Conservation (phyloP, 352 stramenopile genomes). For the Phytophthora fragariaefolia region DNA sequence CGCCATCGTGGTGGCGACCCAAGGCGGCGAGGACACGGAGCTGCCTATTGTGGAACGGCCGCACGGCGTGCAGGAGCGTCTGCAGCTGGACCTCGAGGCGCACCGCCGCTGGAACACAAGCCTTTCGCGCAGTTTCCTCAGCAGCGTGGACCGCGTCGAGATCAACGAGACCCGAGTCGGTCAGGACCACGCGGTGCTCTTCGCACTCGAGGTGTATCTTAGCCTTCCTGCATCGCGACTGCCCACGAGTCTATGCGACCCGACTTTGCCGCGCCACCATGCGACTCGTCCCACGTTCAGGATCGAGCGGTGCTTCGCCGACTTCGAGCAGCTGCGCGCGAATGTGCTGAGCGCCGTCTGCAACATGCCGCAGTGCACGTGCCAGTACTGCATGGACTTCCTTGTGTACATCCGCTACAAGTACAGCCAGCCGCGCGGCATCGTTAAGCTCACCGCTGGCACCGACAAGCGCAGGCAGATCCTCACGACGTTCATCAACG, state of each 20-base stretch:
- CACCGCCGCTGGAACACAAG: constrained; percentile 44
- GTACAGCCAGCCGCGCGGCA: constrained; percentile 38
- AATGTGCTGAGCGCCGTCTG: constrained; percentile 44
- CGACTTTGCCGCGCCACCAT: constrained; percentile 1
- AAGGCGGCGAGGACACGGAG: constrained; percentile 22
- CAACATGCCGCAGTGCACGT: constrained; percentile 43
- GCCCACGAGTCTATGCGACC: constrained; percentile 31
- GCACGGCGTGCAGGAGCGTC: constrained; percentile 28
- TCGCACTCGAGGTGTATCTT: constrained; percentile 51
- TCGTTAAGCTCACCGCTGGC: constrained; percentile 39
- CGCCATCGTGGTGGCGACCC: constrained; percentile 28
- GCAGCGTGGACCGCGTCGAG: constrained; percentile 53
- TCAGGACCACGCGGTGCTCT: constrained; percentile 40
- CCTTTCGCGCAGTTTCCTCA: constrained; percentile 46
- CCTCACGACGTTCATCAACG: constrained; percentile 42
- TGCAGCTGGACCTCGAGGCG: constrained; percentile 43
- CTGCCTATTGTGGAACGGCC: constrained; percentile 21
- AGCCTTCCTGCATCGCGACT: constrained; percentile 40
- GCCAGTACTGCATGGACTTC: constrained; percentile 49
- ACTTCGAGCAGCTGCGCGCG: constrained; percentile 58
- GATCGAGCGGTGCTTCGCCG: constrained; percentile 55
- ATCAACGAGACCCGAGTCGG: constrained; percentile 41
- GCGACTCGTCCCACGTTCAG: constrained; percentile 40
- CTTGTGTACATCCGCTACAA: constrained; percentile 53
- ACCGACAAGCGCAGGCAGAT: constrained; percentile 42